Evolutionary conservation across 495 filamentous ascomycete genomes (phyloP), one percentile per base, ranked within the genome.

Genomic region (Opeltia flavorubescens): DNA sequence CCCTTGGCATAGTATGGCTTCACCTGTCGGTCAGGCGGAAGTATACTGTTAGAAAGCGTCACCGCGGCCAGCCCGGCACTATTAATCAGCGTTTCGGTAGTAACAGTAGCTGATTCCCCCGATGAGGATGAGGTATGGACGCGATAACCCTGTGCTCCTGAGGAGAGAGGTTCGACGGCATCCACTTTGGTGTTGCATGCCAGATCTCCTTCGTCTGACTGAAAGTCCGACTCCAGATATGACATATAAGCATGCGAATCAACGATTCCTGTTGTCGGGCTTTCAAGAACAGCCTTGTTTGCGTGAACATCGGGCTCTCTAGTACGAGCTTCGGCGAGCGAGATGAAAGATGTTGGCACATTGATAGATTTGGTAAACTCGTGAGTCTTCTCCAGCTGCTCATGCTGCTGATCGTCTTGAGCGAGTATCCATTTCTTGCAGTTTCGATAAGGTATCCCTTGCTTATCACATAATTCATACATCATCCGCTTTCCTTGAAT

Each of bases 351-450:
- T 23, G 82, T 85, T 8, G 88, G 86, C 0, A 93, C 83, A 36
- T 66, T 72, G 43, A 91, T 70, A 23, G 67, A 60, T 25, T 68
- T 61, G 15, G 86, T 81, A 43, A 83, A 80, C 11, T 67, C 66
- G 56, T 89, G 79, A 13, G 91, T 63, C 12, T 68, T 70, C 35
- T 83, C 57, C 1, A 88, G 74, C 1, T 72, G 76, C 23, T 70
- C 74, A 63, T 73, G 76, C 60, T 95, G 83, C 30, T 67, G 62
- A 7, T 67, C 64, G 40, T 75, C 78, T 64, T 98, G 93, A 1
- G 91, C 89, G 0, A 98, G 80, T 53, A 98, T 81, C 87, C 93
- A 95, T 70, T 98, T 98, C 36, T 86, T 87, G 17, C 74, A 80
- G 58, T 81, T 81, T 48, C 67, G 67, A 66, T 88, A 72, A 0